Base-by-base conservation (phyloP, 2,329 filamentous ascomycete species). In the Beauveria asiatica region DNA sequence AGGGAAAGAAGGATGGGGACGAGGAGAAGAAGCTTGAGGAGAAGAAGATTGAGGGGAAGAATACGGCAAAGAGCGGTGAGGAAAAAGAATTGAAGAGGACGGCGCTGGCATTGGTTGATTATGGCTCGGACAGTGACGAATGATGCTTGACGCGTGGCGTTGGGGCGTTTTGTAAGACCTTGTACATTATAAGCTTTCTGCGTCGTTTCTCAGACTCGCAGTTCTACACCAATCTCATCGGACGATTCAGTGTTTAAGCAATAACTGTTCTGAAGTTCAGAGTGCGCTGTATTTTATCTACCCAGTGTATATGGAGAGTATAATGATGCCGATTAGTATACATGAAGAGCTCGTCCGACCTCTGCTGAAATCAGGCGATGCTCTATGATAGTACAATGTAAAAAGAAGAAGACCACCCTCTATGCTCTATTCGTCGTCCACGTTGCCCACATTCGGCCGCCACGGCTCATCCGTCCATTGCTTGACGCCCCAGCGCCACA, bases 111-210 rank as follows among this genome's bases (percentile, higher is more conserved):
- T 67, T 85, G 44, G 82, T 84, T 13, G 77, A 75, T 61, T 86
- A 85, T 63, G 82, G 78, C 5, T 85, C 82, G 1, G 82, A 83
- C 42, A 67, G 77, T 19, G 78, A 80, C 48, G 78, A 80, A 37
- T 58, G 46, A 57, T 42, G 44, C 45, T 27, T 21, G 45, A 54
- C 23, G 27, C 25, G 7, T 48, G 55, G 39, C 65, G 50, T 64
- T 58, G 44, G 45, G 49, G 44, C 7, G n/a, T 30, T 45, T 42
- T 46, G 11, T 21, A 4, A 16, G 39, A 27, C 30, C 13, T 16
- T 49, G 21, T 37, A 21, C n/a, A 51, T 19, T 23, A 30, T 30
- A 11, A 13, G 33, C 6, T 37, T 37, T 2, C 6, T 37, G 13
- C 5, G 33, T 6, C 11, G 11, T 6, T 16, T 16, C 11, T 37